Base-by-base conservation (phyloP, 768 basidiomycete species). In the Suillus brevipes region DNA sequence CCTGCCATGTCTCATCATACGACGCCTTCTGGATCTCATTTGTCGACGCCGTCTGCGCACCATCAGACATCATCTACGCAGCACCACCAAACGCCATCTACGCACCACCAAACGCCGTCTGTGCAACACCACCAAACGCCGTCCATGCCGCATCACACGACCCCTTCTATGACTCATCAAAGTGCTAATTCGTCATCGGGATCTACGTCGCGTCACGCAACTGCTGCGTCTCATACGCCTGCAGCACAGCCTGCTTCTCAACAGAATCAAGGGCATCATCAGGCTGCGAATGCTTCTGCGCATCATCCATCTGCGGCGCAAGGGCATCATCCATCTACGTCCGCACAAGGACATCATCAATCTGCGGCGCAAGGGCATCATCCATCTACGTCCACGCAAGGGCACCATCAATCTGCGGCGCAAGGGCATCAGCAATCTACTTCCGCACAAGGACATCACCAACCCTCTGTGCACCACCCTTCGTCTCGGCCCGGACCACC, bases 381-480 rank as follows among this genome's bases (percentile, higher is more conserved):
- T 47, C 45, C 10, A n/a, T 12, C 49, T 23, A 10, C 42, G 31
- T 70, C 70, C 47, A 65, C 72, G 56, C 72, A 72, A 60, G 66
- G 64, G 31, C 68, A 65, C 14, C 63, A 64, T 23, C 52, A 58
- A 23, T 34, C 66, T 16, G 34, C 66, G 23, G 64, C 64, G 23
- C 47, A 45, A 23, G 40, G 47, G 58, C 64, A 28, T 12, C 55
- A 59, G 25, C 37, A 42, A 23, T 14, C 53, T 18, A 68, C 69
- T 23, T 64, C 70, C 45, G 66, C 71, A 52, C 72, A 72, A 64
- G 67, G 65, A 37, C 68, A 66, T n/a, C 63, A 65, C 14, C 53
- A 63, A 38, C 5, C 57, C 37, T 34, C 53, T 6, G 53, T 36
- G 0, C 57, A 58, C 5, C 57, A 58, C 16, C 23, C 57, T 25